These are phyloP conservation scores for Pharnaceum exiguum DNA, from an alignment of 148 eudicot genomes.

Conservation along the genomic window DNA sequence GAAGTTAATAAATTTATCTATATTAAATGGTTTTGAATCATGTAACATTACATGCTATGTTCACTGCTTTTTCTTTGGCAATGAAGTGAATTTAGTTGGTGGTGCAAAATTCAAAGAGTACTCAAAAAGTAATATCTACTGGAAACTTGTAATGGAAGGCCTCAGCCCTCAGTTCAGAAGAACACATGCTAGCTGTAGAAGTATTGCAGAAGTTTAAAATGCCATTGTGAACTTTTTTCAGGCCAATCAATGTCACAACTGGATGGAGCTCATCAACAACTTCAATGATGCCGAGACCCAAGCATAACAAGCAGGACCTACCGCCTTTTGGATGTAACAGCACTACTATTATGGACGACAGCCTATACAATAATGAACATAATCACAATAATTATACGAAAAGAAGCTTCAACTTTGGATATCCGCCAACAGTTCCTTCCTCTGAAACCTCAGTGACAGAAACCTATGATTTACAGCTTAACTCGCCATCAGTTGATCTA, in stretches of 20 bases:
- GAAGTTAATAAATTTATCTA: no score
- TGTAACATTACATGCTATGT: no score
- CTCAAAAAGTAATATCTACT: no score
- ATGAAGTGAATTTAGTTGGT: no score
- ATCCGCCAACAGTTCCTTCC: conserved; percentile 31
- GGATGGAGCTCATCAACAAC: conserved; percentile 44
- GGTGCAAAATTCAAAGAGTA: no score
- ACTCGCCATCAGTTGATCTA: conserved; percentile 48
- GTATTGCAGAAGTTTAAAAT: neutral
- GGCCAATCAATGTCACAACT: conserved; percentile 50
- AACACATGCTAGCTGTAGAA: no score
- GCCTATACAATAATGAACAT: conserved; percentile 7
- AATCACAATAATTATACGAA: conserved; percentile 17
- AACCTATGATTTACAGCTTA: conserved; percentile 26
- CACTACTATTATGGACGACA: neutral
- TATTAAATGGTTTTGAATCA: no score
- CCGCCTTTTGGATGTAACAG: conserved; percentile 22
- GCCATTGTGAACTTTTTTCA: conserved; percentile 18
- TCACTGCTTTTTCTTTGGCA: no score
- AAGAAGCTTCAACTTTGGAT: conserved; percentile 31
- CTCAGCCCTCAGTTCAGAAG: no score
- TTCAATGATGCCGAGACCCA: conserved; percentile 12
- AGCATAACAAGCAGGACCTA: conserved; percentile 19
- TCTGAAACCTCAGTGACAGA: conserved; percentile 40
- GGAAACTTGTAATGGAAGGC: no score